Evolutionary conservation across 2,329 filamentous ascomycete species (phyloP), one percentile per base, ranked within the genome.

Genomic region (Chaetomiaceae sp.): DNA sequence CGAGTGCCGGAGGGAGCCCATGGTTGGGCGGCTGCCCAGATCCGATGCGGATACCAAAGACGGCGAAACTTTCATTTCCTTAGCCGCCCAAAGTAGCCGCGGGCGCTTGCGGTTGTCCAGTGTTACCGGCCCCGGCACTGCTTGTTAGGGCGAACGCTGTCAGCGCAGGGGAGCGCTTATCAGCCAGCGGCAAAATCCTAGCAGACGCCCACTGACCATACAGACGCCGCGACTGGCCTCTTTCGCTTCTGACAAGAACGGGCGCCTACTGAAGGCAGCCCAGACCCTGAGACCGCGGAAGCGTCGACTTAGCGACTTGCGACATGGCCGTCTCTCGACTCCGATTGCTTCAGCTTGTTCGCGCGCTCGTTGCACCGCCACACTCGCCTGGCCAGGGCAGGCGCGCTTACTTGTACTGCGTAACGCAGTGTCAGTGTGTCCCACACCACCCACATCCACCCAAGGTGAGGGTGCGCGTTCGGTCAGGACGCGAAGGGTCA

Each of bases 21-120:
- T 44, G 38, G 45, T 43, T 45, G 45, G 40, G 47, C 50, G 50
- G 47, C 38, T 50, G 47, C 34, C 29, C 14, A 38, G 38, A 32
- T 45, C 19, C 22, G 22, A 24, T 6, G 22, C 22, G 22, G 22
- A 24, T n/a, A n/a, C 22, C 22, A 9, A 24, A 24, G 22, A 6
- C 5, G 9, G n/a, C n/a, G 22, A 14, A 26, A 33, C 12, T 41
- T 30, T 42, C 34, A 47, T 47, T 40, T 41, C 39, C 27, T n/a
- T 37, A 47, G 48, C 45, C 51, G 51, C 51, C 48, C 35, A 20
- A 22, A 32, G 34, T 46, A 44, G 38, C 20, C 38, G 38, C 40
- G 29, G 37, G 45, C 39, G 29, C 38, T 47, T 47, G 24, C 33
- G 27, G 17, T 15, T 17, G 26, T 5, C 19, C 3, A 12, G 20